Conservation (phyloP, 805 yeast species). For the Candida pini region DNA sequence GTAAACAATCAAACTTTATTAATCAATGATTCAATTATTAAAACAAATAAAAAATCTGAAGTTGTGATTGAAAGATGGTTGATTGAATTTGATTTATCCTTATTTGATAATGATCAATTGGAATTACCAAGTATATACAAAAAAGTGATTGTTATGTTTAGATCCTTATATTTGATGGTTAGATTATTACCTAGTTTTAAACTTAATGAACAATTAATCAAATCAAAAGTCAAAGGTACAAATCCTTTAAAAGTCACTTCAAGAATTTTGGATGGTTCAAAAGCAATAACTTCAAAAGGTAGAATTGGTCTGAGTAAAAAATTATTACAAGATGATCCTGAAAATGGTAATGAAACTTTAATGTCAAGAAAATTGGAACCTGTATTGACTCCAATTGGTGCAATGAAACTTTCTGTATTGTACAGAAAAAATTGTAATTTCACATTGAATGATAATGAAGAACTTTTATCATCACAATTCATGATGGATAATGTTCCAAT, state of each 20-base stretch:
- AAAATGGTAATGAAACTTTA: constrained; percentile 34
- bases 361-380: constrained; percentile 62
- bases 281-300: constrained; percentile 75
- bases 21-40: constrained; percentile 39
- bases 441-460: constrained; percentile 60
- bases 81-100: constrained; percentile 62
- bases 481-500: constrained; percentile 12
- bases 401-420: constrained; percentile 68
- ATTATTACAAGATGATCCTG: constrained; percentile 14
- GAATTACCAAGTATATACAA: constrained; percentile 70
- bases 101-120: constrained; percentile 30
- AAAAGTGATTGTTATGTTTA: constrained; percentile 64
- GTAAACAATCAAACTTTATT: constrained; percentile 18
- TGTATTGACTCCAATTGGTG: constrained; percentile 70
- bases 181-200: constrained; percentile 69
- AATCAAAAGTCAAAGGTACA: constrained; percentile 23
- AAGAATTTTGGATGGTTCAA: constrained; percentile 68
- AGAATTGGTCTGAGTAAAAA: constrained; percentile 75
- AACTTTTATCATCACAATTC: constrained; percentile 42
- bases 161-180: constrained; percentile 63
- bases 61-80: constrained; percentile 95
- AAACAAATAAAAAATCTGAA: constrained; percentile 64
- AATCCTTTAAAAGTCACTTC: constrained; percentile 45
- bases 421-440: constrained; percentile 72
- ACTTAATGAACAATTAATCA: constrained; percentile 41